Percentiles rank a stretch among this genome's conserved stretches.
Evolutionary conservation across 768 basidiomycete genomes (phyloP).

Genomic region (Tulasnella sp.): DNA sequence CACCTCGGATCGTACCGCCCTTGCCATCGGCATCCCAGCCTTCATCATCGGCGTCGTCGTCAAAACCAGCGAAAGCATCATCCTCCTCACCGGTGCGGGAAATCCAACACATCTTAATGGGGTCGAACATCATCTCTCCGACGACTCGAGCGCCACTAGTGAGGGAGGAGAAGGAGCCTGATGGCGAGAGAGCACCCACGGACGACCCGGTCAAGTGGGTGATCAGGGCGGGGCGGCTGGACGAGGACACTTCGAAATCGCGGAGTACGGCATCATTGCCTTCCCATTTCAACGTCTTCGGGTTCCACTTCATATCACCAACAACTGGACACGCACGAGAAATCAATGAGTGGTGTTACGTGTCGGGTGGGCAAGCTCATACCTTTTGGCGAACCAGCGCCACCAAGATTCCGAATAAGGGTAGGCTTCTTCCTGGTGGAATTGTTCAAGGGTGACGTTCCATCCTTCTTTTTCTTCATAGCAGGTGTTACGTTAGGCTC

Average conservation of each 20-base stretch:
- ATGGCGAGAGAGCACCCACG: slow-evolving; percentile 44
- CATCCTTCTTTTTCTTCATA: not conserved
- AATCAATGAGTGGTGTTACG: not conserved
- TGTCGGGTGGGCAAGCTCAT: slow-evolving; percentile 20
- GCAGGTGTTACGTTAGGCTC: not conserved
- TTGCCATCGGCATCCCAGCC: slow-evolving; percentile 60
- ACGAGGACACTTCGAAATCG: slow-evolving; percentile 77
- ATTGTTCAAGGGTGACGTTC: not conserved
- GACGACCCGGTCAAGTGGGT: slow-evolving; percentile 87
- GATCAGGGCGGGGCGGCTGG: slow-evolving; percentile 88
- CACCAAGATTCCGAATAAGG: slow-evolving; percentile 73
- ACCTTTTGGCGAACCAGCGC: slow-evolving; percentile 61
- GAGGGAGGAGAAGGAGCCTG: slow-evolving; percentile 40
- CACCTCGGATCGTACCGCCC: slow-evolving; percentile 68
- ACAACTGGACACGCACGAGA: slow-evolving; percentile 43
- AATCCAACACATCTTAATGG: slow-evolving; percentile 89
- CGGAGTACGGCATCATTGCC: slow-evolving; percentile 87
- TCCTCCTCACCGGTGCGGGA: slow-evolving; percentile 79
- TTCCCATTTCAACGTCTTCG: slow-evolving; percentile 81
- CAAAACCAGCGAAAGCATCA: slow-evolving; percentile 43
- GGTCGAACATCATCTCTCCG: slow-evolving; percentile 98
- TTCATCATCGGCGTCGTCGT: slow-evolving; percentile 77
- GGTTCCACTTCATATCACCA: slow-evolving; percentile 98
- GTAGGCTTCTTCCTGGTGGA: slow-evolving; percentile 54
- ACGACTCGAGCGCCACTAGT: slow-evolving; percentile 75